Percentiles rank a stretch among this genome's conserved stretches.
Evolutionary conservation across 768 basidiomycete species (phyloP).

Genomic region (Omphalotus guepiniiformis): DNA sequence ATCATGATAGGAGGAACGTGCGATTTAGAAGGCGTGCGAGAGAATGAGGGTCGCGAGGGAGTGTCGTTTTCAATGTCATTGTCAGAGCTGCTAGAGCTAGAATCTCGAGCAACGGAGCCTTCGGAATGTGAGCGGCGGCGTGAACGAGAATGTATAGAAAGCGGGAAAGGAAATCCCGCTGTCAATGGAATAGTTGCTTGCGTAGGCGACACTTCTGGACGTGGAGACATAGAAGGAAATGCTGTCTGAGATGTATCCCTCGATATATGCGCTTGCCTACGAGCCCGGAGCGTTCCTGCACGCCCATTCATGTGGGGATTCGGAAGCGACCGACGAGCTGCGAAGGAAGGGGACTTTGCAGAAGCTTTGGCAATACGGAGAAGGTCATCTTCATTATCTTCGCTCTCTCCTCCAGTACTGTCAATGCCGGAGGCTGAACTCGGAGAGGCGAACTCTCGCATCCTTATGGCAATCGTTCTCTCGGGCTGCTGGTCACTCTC

Average conservation of each 20-base stretch:
- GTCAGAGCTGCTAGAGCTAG: neutral
- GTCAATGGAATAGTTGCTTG: neutral
- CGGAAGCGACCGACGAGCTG: too few relatives aligned
- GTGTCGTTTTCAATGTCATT: neutral
- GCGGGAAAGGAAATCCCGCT: constrained; percentile 2
- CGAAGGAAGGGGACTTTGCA: neutral
- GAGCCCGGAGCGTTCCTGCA: neutral
- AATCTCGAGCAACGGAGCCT: neutral
- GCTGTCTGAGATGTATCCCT: constrained; percentile 1
- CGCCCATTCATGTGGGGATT: too few relatives aligned
- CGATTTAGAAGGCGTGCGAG: neutral
- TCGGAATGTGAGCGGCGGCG: neutral
- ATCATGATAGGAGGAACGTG: neutral
- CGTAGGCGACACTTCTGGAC: neutral
- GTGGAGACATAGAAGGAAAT: constrained; percentile 2
- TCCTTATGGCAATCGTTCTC: neutral
- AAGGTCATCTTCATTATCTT: neutral
- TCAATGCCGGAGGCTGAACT: neutral
- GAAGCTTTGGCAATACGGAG: neutral
- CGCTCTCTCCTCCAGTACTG: too few relatives aligned
- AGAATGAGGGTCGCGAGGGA: neutral
- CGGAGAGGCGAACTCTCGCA: neutral
- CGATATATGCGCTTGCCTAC: neutral
- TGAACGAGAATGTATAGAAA: neutral
- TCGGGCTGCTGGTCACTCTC: neutral